phyloP scores from a whole-genome alignment of 2,329 filamentous ascomycete species.

The Rhinocladiella mackenziei region DNA sequence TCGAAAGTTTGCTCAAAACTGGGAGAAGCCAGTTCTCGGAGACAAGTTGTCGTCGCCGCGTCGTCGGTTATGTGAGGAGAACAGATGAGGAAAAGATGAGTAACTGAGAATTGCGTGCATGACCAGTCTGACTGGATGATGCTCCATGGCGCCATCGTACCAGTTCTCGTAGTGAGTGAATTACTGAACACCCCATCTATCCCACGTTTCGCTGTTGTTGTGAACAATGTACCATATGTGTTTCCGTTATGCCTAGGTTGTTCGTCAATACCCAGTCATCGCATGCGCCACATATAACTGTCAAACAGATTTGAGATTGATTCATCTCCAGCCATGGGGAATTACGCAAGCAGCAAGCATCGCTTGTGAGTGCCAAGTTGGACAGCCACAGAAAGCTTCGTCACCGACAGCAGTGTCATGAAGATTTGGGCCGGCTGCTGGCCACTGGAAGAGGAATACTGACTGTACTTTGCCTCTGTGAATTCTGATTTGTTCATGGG shows the following conservation, averaged over 20 bases:
- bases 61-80: neutral
- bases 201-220: too few relatives aligned
- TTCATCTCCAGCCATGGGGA: too few relatives aligned
- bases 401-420: neutral
- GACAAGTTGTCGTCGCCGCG: neutral
- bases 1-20: neutral
- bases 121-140: too few relatives aligned
- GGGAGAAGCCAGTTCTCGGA: neutral
- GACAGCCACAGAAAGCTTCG: neutral
- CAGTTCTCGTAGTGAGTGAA: too few relatives aligned
- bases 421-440: neutral
- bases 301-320: too few relatives aligned
- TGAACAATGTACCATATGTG: too few relatives aligned
- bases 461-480: neutral
- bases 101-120: neutral
- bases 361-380: neutral
- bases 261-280: too few relatives aligned
- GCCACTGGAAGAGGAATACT: conserved; percentile 3
- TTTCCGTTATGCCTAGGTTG: too few relatives aligned
- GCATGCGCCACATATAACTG: neutral
- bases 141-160: too few relatives aligned
- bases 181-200: too few relatives aligned
- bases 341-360: too few relatives aligned
- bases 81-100: neutral
- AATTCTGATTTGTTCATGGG: neutral